Evolutionary conservation across 768 basidiomycete species (phyloP), one percentile per base, ranked within the genome.

Genomic region (Suillus paluster): DNA sequence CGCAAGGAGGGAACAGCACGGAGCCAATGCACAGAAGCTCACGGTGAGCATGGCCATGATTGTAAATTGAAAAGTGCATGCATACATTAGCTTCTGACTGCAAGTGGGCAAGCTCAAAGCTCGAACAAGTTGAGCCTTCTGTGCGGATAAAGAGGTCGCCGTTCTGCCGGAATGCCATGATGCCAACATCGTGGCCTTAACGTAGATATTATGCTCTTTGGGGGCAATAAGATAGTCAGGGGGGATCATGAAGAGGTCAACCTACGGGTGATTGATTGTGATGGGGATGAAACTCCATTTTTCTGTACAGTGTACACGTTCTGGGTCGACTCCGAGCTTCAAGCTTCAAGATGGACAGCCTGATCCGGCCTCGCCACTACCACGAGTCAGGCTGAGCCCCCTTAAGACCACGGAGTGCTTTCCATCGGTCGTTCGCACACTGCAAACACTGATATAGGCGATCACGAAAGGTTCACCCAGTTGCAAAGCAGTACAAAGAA

Each of bases 21-120:
- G 54, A 55, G 38, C 38, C 54, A 55, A 55, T 55, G 38, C 17
- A 55, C 23, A 55, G 54, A 55, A 55, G 54, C 54, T 55, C 54
- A 4, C 54, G 54, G 54, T 19, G 49, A n/a, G 19, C 54, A 39
- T 55, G 54, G 54, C 11, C 23, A 25, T 23, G 17, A n/a, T 38
- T 38, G 36, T 55, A 25, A 39, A 55, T 55, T 38, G 54, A 39
- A 55, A 38, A 27, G 38, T 55, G 23, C 54, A 39, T 39, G 54
- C 11, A 17, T 7, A 21, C 11, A 19, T 15, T 39, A 19, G 38
- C 54, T 55, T 39, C 54, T 39, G 4, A 55, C 23, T 25, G 36
- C 36, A 39, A 30, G 4, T 55, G 6, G 17, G 54, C 23, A 39
- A 55, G 38, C 25, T 55, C 11, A n/a, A 39, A 55, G 17, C 53